Evolutionary conservation across 176 grass and related monocot species (phyloP).

Genomic region (Rhynchospora breviuscula): DNA sequence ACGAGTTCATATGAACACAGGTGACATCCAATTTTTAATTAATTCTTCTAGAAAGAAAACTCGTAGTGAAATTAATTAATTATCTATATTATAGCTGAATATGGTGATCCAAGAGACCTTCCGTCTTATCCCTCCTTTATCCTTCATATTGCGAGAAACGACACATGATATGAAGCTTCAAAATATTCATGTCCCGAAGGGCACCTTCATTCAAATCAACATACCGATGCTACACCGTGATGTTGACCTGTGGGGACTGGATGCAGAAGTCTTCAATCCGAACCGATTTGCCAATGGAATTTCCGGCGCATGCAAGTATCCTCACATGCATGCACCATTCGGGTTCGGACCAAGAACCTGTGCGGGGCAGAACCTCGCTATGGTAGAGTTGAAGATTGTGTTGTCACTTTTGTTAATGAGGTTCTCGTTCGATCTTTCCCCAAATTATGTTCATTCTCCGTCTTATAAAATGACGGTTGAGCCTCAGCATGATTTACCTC

Average conservation of each 20-base stretch:
- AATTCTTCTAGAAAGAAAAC: not conserved
- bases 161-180: slow-evolving; percentile 38
- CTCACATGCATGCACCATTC: slow-evolving; percentile 61
- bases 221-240: slow-evolving; percentile 45
- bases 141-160: slow-evolving; percentile 39
- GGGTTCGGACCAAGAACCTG: slow-evolving; percentile 54
- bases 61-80: not conserved
- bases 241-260: slow-evolving; percentile 25
- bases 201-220: slow-evolving; percentile 35
- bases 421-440: slow-evolving; percentile 43
- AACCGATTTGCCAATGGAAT: slow-evolving; percentile 49
- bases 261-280: slow-evolving; percentile 53
- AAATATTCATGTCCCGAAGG: slow-evolving; percentile 39
- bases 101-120: slow-evolving; percentile 92
- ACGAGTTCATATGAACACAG: not conserved
- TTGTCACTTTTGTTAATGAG: slow-evolving; percentile 40
- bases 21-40: slow-evolving; percentile 9
- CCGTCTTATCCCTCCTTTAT: slow-evolving; percentile 38
- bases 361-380: slow-evolving; percentile 66
- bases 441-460: slow-evolving; percentile 45
- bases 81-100: slow-evolving; percentile 38
- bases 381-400: slow-evolving; percentile 65
- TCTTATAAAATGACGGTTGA: slow-evolving; percentile 42
- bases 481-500: slow-evolving; percentile 35
- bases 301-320: slow-evolving; percentile 34